These are phyloP conservation scores for Metrosideros polymorpha DNA, from an alignment of 441 rosid species.

Conservation along the genomic window DNA sequence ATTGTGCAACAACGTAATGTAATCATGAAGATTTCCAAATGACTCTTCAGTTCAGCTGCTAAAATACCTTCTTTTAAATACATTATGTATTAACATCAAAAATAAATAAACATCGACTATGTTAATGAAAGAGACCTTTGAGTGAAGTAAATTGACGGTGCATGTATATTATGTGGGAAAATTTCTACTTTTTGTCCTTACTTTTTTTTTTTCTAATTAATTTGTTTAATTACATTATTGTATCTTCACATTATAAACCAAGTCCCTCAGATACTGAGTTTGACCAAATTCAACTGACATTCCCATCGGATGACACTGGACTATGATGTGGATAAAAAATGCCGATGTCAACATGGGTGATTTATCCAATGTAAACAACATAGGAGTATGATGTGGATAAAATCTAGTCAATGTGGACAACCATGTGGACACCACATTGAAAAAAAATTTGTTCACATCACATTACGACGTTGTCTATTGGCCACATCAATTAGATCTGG, in stretches of 20 bases:
- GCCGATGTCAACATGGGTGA: background rate
- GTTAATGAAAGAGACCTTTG: background rate
- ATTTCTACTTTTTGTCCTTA: background rate
- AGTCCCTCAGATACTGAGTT: background rate
- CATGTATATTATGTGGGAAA: background rate
- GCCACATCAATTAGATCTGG: no score
- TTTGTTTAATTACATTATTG: background rate
- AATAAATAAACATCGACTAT: no score
- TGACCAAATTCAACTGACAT: background rate
- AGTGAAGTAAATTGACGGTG: background rate
- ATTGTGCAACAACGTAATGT: background rate
- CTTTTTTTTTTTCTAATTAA: no score
- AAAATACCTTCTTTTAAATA: background rate
- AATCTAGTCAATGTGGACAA: no score
- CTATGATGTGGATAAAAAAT: background rate
- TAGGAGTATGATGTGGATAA: no score
- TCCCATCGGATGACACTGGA: background rate
- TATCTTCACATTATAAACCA: background rate
- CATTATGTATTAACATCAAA: background rate
- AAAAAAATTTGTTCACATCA: no score
- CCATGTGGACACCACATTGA: no score
- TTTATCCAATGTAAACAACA: no score
- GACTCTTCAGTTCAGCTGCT: background rate
- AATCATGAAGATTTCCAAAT: background rate
- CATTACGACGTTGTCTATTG: no score